phyloP scores from a whole-genome alignment of 163 green algal genomes.

The Botryococcus braunii region DNA sequence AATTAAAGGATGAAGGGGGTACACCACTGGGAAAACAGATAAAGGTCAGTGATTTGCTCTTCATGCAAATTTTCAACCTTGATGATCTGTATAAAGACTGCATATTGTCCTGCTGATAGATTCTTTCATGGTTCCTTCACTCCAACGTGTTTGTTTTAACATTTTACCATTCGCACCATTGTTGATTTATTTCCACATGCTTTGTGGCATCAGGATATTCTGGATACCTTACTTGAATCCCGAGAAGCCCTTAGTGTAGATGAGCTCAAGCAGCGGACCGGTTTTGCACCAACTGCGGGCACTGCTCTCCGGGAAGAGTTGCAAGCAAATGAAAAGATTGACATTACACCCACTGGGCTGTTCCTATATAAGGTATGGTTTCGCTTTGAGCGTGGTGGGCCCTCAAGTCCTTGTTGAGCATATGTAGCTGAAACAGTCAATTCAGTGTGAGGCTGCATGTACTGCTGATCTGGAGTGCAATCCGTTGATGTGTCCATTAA shows the following conservation, averaged over 20 bases:
- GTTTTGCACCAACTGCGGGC: background rate
- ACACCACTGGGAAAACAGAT: too few relatives aligned
- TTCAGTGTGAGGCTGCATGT: background rate
- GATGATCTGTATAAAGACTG: too few relatives aligned
- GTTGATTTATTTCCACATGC: too few relatives aligned
- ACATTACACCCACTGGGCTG: background rate
- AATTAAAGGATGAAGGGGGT: too few relatives aligned
- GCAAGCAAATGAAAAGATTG: background rate
- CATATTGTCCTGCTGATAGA: too few relatives aligned
- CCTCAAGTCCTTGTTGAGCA: background rate
- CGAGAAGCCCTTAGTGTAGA: background rate
- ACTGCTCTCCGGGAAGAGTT: background rate
- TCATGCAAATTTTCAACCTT: too few relatives aligned
- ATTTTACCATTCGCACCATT: too few relatives aligned
- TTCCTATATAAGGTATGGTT: conserved; percentile 8
- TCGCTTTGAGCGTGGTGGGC: background rate
- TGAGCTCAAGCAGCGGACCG: background rate
- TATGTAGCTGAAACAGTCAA: background rate
- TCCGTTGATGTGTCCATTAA: background rate
- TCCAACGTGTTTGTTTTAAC: too few relatives aligned
- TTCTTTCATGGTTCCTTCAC: too few relatives aligned
- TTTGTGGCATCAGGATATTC: conserved; percentile 6
- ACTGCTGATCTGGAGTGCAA: background rate
- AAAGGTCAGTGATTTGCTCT: too few relatives aligned
- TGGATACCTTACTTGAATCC: background rate